These are phyloP conservation scores for Syzygium malaccense DNA, from an alignment of 441 rosid species.

Conservation along the genomic window DNA sequence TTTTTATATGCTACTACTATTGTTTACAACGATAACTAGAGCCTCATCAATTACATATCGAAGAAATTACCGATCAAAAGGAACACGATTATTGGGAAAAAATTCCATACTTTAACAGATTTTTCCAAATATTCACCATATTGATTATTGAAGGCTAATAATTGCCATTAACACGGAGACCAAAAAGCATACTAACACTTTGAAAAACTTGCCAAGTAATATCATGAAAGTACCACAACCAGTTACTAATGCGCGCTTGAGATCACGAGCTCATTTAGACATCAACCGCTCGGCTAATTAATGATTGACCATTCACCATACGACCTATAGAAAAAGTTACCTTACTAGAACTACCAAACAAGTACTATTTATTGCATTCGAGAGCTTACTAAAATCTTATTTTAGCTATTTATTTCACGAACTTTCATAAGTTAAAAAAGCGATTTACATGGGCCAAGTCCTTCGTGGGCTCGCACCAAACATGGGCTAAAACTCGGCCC, in stretches of 20 bases:
- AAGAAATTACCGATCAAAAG: not conserved
- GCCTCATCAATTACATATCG: not conserved
- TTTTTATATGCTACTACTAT: not conserved
- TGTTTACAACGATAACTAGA: not conserved
- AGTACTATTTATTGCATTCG: not conserved
- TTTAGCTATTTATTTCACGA: no score
- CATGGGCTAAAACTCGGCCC: not conserved
- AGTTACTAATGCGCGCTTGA: not conserved
- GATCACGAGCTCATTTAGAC: not conserved
- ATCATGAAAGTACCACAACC: not conserved
- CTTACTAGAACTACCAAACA: not conserved
- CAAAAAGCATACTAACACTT: not conserved
- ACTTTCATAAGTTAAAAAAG: no score
- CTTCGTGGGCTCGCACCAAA: not conserved
- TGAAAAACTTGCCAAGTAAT: not conserved
- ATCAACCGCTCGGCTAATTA: not conserved
- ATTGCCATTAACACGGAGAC: not conserved
- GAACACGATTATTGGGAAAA: not conserved
- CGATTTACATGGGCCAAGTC: not conserved
- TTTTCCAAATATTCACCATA: not conserved
- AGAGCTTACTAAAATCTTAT: not conserved
- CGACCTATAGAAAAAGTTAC: not conserved
- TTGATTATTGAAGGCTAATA: not conserved
- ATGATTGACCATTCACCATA: not conserved
- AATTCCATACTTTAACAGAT: not conserved